Evolutionary conservation across 805 yeast genomes (phyloP).

Genomic region (Candida ortonii): DNA sequence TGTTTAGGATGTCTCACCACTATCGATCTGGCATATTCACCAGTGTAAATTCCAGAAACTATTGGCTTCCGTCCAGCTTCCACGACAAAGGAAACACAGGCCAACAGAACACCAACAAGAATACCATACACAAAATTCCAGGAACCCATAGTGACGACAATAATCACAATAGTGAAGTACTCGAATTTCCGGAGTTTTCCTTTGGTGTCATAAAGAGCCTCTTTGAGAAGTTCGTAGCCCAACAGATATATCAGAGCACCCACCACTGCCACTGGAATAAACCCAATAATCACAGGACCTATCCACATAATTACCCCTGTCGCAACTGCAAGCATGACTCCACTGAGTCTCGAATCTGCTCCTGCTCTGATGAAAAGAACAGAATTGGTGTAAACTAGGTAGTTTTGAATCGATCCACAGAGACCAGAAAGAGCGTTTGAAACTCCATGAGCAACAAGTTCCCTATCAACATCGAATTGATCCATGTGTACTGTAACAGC

Average conservation of each 20-base stretch:
- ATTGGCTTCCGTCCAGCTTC: constrained; percentile 85
- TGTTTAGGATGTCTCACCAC: constrained; percentile 89
- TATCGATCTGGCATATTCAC: constrained; percentile 85
- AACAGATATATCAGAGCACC: constrained; percentile 86
- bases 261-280: constrained; percentile 92
- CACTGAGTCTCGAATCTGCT: constrained; percentile 85
- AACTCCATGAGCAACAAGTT: constrained; percentile 90
- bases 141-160: constrained; percentile 92
- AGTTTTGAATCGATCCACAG: constrained; percentile 88
- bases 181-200: constrained; percentile 75
- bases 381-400: constrained; percentile 91
- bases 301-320: constrained; percentile 78
- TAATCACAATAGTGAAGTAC: constrained; percentile 76
- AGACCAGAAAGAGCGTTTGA: constrained; percentile 84
- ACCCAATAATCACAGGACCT: constrained; percentile 93
- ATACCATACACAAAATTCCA: constrained; percentile 95
- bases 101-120: constrained; percentile 82
- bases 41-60: constrained; percentile 77
- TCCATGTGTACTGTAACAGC: constrained; percentile 89
- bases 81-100: constrained; percentile 92
- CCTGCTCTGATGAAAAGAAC: constrained; percentile 92
- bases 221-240: constrained; percentile 87
- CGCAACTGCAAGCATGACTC: constrained; percentile 80
- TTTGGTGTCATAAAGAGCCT: constrained; percentile 80
- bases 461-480: constrained; percentile 86